These are phyloP conservation scores for Dryas integrifolia DNA, from an alignment of 331 rosid genomes.

Conservation along the genomic window DNA sequence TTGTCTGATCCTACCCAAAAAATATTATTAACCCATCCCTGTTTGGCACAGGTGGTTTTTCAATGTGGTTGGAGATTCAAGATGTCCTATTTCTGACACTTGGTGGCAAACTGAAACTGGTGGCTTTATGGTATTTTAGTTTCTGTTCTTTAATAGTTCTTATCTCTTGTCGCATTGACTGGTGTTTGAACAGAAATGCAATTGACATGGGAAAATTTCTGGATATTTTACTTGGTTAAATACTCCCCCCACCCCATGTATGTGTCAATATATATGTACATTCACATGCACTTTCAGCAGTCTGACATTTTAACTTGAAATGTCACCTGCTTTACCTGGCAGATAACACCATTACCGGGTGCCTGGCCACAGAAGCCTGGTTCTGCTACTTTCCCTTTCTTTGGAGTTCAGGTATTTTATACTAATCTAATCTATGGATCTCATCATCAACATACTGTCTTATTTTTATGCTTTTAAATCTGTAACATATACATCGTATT, in stretches of 20 bases:
- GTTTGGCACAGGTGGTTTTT: constrained; percentile 74
- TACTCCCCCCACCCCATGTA: not conserved
- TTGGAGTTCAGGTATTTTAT: constrained; percentile 83
- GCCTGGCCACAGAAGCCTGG: constrained; percentile 99
- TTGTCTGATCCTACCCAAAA: constrained; percentile 3
- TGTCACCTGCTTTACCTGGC: constrained; percentile 27
- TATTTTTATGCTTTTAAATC: constrained; percentile 2
- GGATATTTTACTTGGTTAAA: constrained; percentile 7
- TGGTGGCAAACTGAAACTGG: constrained; percentile 99
- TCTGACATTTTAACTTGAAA: constrained; percentile 2
- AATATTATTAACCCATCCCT: constrained; percentile 11
- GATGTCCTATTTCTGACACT: constrained; percentile 96
- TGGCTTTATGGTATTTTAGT: constrained; percentile 81
- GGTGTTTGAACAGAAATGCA: not conserved
- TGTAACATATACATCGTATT: constrained; percentile 19
- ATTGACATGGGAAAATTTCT: not conserved
- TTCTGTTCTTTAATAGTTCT: constrained; percentile 22
- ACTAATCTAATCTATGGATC: constrained; percentile 17
- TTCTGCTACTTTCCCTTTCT: constrained; percentile 96
- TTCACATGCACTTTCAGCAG: constrained; percentile 1
- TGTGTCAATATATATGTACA: not conserved
- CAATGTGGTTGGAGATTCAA: constrained; percentile 86
- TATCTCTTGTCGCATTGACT: not conserved
- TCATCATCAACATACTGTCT: constrained; percentile 17
- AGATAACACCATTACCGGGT: constrained; percentile 97